These are phyloP conservation scores for Alternaria infectoria DNA, from an alignment of 2,329 filamentous ascomycete species.

Conservation along the genomic window DNA sequence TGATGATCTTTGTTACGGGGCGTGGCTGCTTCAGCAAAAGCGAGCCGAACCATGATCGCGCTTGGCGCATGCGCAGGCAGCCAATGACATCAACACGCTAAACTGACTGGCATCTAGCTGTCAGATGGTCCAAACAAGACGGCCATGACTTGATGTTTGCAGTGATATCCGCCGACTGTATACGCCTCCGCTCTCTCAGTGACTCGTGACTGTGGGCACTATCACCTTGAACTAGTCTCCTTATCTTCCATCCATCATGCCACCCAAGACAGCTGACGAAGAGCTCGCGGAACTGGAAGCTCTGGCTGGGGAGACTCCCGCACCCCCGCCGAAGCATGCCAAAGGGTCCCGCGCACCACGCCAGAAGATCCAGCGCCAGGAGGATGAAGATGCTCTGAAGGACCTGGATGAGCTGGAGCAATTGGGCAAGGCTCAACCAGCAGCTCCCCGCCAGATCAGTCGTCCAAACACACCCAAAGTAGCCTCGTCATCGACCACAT, in stretches of 20 bases:
- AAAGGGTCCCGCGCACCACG: slow-evolving; percentile 57
- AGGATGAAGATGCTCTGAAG: slow-evolving; percentile 80
- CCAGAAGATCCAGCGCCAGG: slow-evolving; percentile 47
- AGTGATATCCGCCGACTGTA: background rate
- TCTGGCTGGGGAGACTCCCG: slow-evolving; percentile 40
- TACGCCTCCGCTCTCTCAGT: background rate
- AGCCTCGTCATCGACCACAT: slow-evolving; percentile 54
- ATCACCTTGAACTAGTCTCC: background rate
- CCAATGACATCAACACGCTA: slow-evolving; percentile 36
- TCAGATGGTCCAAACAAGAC: slow-evolving; percentile 17
- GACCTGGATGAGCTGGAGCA: slow-evolving; percentile 79
- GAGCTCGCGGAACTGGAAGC: slow-evolving; percentile 54
- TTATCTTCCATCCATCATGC: slow-evolving; percentile 27
- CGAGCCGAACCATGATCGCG: slow-evolving; percentile 24
- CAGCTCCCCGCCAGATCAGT: slow-evolving; percentile 65
- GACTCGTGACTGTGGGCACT: background rate
- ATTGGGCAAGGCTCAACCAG: slow-evolving; percentile 54
- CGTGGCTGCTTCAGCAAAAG: slow-evolving; percentile 43
- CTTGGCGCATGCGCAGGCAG: slow-evolving; percentile 26
- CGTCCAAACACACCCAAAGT: slow-evolving; percentile 83
- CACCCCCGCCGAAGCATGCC: slow-evolving; percentile 41
- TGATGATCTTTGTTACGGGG: slow-evolving; percentile 47
- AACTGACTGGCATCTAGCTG: slow-evolving; percentile 26
- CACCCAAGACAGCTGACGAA: slow-evolving; percentile 54
- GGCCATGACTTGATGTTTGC: slow-evolving; percentile 2